A percentile compares a stretch with the other conserved stretches of the same genome.
These are phyloP conservation scores for Malassezia arunalokei DNA, from an alignment of 1,284 basidiomycete genomes.

Conservation along the genomic window DNA sequence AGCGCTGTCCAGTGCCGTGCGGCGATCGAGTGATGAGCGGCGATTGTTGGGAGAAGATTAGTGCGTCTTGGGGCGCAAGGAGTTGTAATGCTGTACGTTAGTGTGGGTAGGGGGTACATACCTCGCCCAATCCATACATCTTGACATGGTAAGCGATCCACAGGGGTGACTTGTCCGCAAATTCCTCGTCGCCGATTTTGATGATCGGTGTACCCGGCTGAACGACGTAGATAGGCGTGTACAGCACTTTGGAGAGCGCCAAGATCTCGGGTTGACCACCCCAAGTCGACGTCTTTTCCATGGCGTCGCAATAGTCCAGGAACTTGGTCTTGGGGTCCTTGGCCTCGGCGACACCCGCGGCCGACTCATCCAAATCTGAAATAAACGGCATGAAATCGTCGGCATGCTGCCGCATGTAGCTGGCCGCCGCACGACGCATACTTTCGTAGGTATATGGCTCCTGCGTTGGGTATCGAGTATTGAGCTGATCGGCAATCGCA, in stretches of 20 bases:
- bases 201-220: constrained; percentile 70
- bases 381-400: constrained; percentile 92
- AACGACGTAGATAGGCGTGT: constrained; percentile 78
- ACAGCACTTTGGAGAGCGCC: constrained; percentile 71
- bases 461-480: constrained; percentile 16
- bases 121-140: constrained; percentile 43
- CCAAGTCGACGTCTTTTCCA: constrained; percentile 78
- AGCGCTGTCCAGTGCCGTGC: constrained; percentile 7
- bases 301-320: constrained; percentile 62
- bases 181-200: constrained; percentile 58
- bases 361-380: constrained; percentile 49
- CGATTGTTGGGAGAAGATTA: constrained; percentile 1
- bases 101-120: constrained; percentile 4
- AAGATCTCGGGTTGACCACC: constrained; percentile 94
- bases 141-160: constrained; percentile 36
- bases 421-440: constrained; percentile 60
- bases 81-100: constrained; percentile 38
- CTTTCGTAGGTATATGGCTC: constrained; percentile 24
- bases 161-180: constrained; percentile 20
- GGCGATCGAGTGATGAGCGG: constrained; percentile 9
- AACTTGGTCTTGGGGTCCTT: constrained; percentile 54
- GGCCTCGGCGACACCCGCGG: constrained; percentile 56
- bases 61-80: constrained; percentile 19
- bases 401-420: constrained; percentile 69
- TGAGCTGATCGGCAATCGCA: constrained; percentile 69